Conservation (phyloP, 805 yeast species). For the Cyberlindnera subsufficiens region DNA sequence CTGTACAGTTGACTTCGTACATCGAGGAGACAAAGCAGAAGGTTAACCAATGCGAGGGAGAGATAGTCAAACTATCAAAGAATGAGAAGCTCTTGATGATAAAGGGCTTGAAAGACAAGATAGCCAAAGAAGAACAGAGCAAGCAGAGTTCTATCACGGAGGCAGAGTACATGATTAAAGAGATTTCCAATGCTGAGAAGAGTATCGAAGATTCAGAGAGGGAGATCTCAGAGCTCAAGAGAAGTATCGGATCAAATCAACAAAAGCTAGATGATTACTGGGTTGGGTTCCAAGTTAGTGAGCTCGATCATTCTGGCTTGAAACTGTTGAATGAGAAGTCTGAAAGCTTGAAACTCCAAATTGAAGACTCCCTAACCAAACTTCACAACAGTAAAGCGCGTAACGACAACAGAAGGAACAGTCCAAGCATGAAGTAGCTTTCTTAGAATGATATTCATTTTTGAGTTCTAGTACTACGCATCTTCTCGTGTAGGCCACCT, state of each 20-base stretch:
- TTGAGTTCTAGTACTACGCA: too few species aligned
- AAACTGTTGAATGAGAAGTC: constrained; percentile 9
- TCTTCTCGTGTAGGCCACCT: not conserved
- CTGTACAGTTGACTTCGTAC: constrained; percentile 22
- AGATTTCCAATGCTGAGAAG: constrained; percentile 45
- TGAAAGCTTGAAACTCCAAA: constrained; percentile 9
- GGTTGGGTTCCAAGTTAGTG: constrained; percentile 12
- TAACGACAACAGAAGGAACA: constrained; percentile 14
- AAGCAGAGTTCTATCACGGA: constrained; percentile 49
- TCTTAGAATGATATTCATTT: too few species aligned
- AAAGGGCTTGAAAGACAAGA: constrained; percentile 40
- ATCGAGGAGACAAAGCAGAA: constrained; percentile 21
- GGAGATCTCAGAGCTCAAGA: constrained; percentile 23
- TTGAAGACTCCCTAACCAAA: constrained; percentile 17
- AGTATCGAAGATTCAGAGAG: constrained; percentile 41
- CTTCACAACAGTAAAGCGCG: constrained; percentile 15
- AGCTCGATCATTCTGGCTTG: constrained; percentile 10
- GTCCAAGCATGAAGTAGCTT: constrained; percentile 9
- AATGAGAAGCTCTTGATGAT: constrained; percentile 24
- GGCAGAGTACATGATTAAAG: constrained; percentile 55
- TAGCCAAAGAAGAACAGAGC: constrained; percentile 37
- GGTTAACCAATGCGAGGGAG: constrained; percentile 24
- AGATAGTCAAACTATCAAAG: constrained; percentile 24
- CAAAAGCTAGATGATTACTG: constrained; percentile 14
- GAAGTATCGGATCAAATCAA: constrained; percentile 8